These are phyloP conservation scores for Aphanomyces euteiches DNA, from an alignment of 352 stramenopile species.

Conservation along the genomic window DNA sequence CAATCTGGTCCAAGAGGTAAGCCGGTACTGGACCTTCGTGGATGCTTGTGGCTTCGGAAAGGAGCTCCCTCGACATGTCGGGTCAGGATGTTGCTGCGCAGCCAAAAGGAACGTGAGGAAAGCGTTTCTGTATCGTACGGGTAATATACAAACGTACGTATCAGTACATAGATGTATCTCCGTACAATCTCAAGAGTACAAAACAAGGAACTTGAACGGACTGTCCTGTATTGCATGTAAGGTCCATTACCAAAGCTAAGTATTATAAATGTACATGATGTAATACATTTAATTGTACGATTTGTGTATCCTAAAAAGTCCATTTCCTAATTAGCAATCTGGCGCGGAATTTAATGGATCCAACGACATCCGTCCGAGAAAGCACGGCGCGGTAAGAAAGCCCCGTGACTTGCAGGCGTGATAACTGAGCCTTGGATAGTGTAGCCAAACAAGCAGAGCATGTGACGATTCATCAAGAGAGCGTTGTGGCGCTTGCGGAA, in stretches of 20 bases:
- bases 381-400: slow-evolving; percentile 42
- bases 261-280: not conserved
- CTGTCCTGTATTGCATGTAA: no score
- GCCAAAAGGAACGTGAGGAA: slow-evolving; percentile 9
- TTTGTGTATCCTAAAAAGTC: not conserved
- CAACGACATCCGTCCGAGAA: slow-evolving; percentile 46
- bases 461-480: slow-evolving; percentile 40
- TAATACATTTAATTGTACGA: not conserved
- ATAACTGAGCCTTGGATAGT: not conserved
- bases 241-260: no score
- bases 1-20: slow-evolving; percentile 84
- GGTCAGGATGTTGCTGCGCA: not conserved
- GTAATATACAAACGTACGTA: not conserved
- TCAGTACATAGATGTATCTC: not conserved
- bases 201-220: no score
- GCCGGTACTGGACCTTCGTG: slow-evolving; percentile 75
- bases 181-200: no score
- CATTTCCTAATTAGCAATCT: not conserved
- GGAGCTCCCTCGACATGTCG: slow-evolving; percentile 70
- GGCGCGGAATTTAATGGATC: slow-evolving; percentile 44
- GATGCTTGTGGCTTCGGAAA: slow-evolving; percentile 78
- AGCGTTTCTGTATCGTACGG: not conserved
- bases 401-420: not conserved
- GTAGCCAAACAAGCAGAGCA: slow-evolving; percentile 42
- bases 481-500: slow-evolving; percentile 37